These are phyloP conservation scores for Salix udensis DNA, from an alignment of 345 rosid species.

Conservation along the genomic window DNA sequence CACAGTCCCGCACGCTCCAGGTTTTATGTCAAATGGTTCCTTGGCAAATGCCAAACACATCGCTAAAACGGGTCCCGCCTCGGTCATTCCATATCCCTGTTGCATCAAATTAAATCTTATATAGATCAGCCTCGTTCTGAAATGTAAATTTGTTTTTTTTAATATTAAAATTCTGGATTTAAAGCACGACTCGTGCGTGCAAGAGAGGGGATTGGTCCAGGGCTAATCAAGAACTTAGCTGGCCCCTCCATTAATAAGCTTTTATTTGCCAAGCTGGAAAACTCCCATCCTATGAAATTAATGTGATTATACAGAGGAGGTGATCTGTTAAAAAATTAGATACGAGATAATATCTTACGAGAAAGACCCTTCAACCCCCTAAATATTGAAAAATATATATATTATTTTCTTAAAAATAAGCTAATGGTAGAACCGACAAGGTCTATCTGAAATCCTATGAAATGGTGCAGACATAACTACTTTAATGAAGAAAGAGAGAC, in stretches of 20 bases:
- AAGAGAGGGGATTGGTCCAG: neutral
- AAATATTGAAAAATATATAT: neutral
- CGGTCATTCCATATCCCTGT: conserved; percentile 98
- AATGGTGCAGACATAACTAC: too few relatives aligned
- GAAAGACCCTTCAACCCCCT: neutral
- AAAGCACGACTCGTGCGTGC: neutral
- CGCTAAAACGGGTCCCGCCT: conserved; percentile 82
- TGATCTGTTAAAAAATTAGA: neutral
- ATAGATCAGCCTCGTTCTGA: neutral
- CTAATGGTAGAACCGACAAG: neutral
- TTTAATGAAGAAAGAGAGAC: neutral
- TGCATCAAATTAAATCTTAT: neutral
- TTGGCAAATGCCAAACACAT: conserved; percentile 83
- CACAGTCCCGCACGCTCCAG: conserved; percentile 83
- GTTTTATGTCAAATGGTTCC: conserved; percentile 58
- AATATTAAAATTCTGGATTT: neutral
- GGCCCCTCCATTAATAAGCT: neutral
- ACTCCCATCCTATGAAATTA: neutral
- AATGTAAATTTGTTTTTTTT: too few relatives aligned
- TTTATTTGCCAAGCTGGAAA: neutral
- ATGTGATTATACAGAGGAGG: neutral
- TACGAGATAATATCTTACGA: neutral
- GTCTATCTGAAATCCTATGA: too few relatives aligned
- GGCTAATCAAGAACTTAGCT: neutral
- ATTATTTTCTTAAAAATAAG: too few relatives aligned